Conservation (phyloP, 257 asterid species). For the Forsythia suspensa region DNA sequence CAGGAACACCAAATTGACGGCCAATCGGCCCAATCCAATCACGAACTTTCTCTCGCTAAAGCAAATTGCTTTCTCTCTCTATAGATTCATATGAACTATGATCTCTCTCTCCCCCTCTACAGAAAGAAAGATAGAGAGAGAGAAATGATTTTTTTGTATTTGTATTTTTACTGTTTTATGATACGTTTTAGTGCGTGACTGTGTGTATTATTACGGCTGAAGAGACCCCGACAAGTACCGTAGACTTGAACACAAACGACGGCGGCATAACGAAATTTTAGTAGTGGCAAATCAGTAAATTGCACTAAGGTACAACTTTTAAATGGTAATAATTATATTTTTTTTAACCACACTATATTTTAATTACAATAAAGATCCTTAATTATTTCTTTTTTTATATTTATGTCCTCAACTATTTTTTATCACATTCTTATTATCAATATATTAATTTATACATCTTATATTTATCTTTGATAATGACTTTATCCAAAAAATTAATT, state of each 20-base stretch:
- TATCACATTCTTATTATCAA: no score
- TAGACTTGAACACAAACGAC: conserved; percentile 13
- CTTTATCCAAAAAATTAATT: no score
- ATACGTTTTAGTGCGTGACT: not conserved
- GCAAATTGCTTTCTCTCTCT: not conserved
- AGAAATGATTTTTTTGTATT: not conserved
- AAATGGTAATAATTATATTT: not conserved
- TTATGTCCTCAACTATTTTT: no score
- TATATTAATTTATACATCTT: no score
- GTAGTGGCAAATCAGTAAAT: conserved; percentile 15
- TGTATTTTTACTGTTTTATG: not conserved
- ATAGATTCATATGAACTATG: not conserved
- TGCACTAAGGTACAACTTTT: not conserved
- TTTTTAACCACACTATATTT: no score
- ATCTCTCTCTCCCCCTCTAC: not conserved
- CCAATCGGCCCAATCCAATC: not conserved
- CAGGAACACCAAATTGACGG: not conserved
- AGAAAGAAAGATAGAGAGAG: not conserved
- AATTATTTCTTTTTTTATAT: no score
- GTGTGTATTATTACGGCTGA: not conserved
- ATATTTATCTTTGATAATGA: no score
- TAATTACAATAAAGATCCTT: no score
- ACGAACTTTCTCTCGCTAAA: not conserved
- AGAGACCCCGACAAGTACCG: conserved; percentile 15
- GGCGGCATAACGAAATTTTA: conserved; percentile 19